Conservation (phyloP, 1,284 basidiomycete species). For the Tilletiaria anomala region DNA sequence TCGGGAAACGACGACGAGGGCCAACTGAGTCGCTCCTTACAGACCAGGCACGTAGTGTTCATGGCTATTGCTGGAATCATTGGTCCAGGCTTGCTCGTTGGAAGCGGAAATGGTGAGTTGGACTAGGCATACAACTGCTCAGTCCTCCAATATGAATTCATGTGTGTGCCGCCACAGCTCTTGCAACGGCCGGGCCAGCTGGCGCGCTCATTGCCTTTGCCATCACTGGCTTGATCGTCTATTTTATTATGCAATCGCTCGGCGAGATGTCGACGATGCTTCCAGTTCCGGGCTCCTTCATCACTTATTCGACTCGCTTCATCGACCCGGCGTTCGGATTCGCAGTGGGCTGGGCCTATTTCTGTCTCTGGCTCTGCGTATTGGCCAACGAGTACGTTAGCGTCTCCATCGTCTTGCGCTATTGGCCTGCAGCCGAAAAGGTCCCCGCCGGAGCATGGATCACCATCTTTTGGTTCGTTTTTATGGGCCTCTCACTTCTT, state of each 20-base stretch:
- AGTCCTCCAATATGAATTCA: too few relatives aligned
- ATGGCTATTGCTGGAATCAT: too few relatives aligned
- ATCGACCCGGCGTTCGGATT: constrained; percentile 59
- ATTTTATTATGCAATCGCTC: constrained; percentile 38
- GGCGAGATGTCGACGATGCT: constrained; percentile 48
- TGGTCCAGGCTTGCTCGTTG: too few relatives aligned
- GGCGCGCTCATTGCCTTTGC: too few relatives aligned
- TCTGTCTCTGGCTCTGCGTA: constrained; percentile 41
- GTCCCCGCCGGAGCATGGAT: constrained; percentile 62
- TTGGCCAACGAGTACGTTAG: constrained; percentile 68
- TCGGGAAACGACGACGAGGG: too few relatives aligned
- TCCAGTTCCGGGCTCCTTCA: constrained; percentile 53
- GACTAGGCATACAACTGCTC: too few relatives aligned
- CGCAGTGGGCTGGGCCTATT: constrained; percentile 53
- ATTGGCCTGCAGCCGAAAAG: constrained; percentile 46
- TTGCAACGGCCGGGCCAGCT: too few relatives aligned
- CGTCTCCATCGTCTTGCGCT: constrained; percentile 60
- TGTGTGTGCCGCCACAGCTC: too few relatives aligned
- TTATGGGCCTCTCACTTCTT: constrained; percentile 59
- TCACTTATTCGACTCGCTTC: constrained; percentile 62
- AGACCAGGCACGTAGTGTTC: too few relatives aligned
- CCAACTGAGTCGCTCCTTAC: too few relatives aligned
- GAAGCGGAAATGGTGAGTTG: too few relatives aligned
- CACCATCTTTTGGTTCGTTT: constrained; percentile 55
- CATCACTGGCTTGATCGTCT: constrained; percentile 32